Base-by-base conservation (phyloP, 2,329 filamentous ascomycete genomes). In the Stagonosporopsis rhizophila region DNA sequence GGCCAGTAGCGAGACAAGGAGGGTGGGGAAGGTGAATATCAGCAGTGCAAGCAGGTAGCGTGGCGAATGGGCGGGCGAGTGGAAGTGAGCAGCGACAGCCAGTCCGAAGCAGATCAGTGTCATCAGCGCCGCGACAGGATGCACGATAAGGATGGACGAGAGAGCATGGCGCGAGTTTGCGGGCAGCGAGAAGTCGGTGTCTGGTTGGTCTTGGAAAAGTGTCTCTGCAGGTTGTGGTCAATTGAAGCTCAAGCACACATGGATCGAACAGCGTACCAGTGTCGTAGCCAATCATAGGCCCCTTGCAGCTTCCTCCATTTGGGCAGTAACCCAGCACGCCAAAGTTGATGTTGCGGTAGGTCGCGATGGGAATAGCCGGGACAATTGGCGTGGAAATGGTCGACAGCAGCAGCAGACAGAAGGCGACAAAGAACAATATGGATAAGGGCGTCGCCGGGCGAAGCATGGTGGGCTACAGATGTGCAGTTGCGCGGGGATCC, bases 271-370 rank as follows among this genome's bases (percentile, higher is more conserved):
- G 83, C 88, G 68, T 81, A 96, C 92, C 85, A 64, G 88, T 89
- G 72, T 89, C 87, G 78, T 98, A 99, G 73, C 94, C 95, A 67
- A 99, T 85, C 72, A 89, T 85, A 62, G 94, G 86, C 37, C 81
- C 80, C 69, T 85, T 90, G 77, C 95, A 98, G 27, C 52, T 57
- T 56, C 77, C 71, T 56, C 77, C 71, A 35, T 78, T 80, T 62
- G 86, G 82, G 77, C 95, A 99, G 70, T 87, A 96, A 23, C 95
- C 95, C 80, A 98, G 94, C 44, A 98, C 93, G 44, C 95, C 95
- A 81, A 96, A 97, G 65, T 87, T 88, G 66, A 91, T 86, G 67
- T 89, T 87, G 38, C 88, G 79, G 72, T 88, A 94, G 48, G 86
- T 87, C 34, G 90, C 93, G 38, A 99, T 82, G 9, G 92, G 91